phyloP scores from a whole-genome alignment of 306 rosid species.

The Geum urbanum region DNA sequence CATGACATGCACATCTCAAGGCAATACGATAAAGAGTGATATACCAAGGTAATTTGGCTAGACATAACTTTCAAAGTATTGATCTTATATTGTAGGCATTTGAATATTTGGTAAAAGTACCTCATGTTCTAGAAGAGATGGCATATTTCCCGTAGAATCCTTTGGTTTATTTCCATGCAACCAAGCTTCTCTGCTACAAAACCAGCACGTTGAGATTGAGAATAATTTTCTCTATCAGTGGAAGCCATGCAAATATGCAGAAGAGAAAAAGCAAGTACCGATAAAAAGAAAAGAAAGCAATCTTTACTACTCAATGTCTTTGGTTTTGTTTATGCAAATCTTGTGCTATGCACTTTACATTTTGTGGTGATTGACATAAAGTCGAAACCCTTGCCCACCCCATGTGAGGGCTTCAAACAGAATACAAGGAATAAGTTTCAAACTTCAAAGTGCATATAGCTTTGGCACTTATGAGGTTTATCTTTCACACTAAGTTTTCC shows the following conservation, averaged over 20 bases:
- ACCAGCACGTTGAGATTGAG: constrained; percentile 34
- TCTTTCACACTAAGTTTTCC: constrained; percentile 63
- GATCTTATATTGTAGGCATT: constrained; percentile 22
- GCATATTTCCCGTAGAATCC: constrained; percentile 52
- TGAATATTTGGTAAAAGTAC: constrained; percentile 29
- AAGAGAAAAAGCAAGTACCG: constrained; percentile 32
- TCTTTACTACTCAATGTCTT: constrained; percentile 32
- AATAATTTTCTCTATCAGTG: constrained; percentile 41
- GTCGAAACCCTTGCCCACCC: constrained; percentile 17
- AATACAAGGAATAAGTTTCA: constrained; percentile 46
- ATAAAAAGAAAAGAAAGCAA: constrained; percentile 38
- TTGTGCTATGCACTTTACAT: constrained; percentile 20
- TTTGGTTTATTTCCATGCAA: constrained; percentile 66
- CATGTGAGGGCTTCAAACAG: constrained; percentile 40
- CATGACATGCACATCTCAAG: constrained; percentile 22
- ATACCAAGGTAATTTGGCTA: neutral
- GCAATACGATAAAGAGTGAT: constrained; percentile 2
- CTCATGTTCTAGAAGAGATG: constrained; percentile 58
- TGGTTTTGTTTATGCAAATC: neutral
- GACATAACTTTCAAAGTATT: constrained; percentile 1
- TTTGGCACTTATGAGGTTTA: constrained; percentile 43
- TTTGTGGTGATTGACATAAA: constrained; percentile 35
- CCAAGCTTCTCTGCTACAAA: constrained; percentile 83
- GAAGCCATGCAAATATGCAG: constrained; percentile 40
- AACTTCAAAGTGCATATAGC: constrained; percentile 51